These are phyloP conservation scores for Sporobolomyces roseus DNA, from an alignment of 768 basidiomycete genomes.

Conservation along the genomic window DNA sequence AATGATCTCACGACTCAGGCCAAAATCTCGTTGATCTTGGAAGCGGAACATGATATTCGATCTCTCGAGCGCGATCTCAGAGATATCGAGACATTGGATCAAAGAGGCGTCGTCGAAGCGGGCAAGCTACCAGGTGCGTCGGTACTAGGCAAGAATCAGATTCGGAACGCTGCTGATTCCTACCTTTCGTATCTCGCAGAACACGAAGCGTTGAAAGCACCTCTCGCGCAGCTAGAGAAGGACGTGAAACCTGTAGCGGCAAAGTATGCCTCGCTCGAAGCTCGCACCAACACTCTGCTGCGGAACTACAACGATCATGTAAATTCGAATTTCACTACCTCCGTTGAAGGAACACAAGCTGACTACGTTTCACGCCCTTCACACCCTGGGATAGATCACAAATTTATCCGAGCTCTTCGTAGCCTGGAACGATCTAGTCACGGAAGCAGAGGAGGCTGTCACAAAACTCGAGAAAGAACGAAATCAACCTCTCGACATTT, in stretches of 20 bases:
- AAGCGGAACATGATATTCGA: conserved; percentile 38
- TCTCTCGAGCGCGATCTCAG: conserved; percentile 40
- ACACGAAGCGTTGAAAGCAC: conserved; percentile 16
- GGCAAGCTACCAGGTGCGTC: conserved; percentile 36
- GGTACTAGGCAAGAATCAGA: too few species aligned
- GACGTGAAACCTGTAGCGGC: conserved; percentile 33
- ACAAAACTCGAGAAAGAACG: conserved; percentile 30
- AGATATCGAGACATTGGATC: conserved; percentile 35
- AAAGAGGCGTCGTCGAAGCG: conserved; percentile 28
- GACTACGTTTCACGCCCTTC: too few species aligned
- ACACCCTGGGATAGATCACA: too few species aligned
- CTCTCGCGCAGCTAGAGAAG: conserved; percentile 12
- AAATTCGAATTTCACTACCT: too few species aligned
- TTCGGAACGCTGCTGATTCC: too few species aligned
- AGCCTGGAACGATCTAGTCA: conserved; percentile 39
- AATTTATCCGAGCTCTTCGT: conserved; percentile 43
- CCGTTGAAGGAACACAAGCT: too few species aligned
- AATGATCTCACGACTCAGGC: conserved; percentile 19
- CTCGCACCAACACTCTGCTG: conserved; percentile 11
- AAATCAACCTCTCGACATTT: neutral
- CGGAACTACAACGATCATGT: conserved; percentile 38
- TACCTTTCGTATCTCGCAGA: neutral
- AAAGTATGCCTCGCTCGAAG: conserved; percentile 33
- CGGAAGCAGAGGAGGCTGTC: conserved; percentile 33
- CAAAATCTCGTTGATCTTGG: conserved; percentile 40